Evolutionary conservation across 148 eudicot genomes (phyloP).

Genomic region (Linanthus parryae): DNA sequence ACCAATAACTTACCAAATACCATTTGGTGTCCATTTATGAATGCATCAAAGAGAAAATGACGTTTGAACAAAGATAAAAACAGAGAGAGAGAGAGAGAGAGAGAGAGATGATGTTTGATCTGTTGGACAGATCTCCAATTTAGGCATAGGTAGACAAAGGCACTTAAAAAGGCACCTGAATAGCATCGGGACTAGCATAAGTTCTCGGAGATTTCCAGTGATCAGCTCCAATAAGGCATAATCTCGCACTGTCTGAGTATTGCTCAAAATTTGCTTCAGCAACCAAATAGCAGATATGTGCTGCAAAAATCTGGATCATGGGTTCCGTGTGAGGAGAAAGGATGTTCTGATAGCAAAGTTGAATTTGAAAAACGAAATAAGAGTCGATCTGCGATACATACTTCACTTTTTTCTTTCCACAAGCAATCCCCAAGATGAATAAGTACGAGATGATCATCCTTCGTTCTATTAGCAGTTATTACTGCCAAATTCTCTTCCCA

Average conservation of each 20-base stretch:
- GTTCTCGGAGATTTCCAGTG: constrained; percentile 81
- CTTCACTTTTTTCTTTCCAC: constrained; percentile 77
- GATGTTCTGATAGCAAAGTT: neutral
- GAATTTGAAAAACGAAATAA: neutral
- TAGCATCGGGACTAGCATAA: constrained; percentile 78
- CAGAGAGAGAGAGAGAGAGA: too few species aligned
- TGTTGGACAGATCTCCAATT: too few species aligned
- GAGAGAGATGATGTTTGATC: too few species aligned
- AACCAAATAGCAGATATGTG: constrained; percentile 86
- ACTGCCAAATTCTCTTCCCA: constrained; percentile 91
- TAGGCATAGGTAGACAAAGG: neutral
- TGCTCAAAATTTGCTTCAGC: constrained; percentile 78
- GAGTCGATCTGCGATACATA: constrained; percentile 24
- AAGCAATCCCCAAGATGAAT: constrained; percentile 88
- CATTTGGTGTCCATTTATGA: too few species aligned
- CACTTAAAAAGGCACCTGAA: constrained; percentile 63
- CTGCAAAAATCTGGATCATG: constrained; percentile 55
- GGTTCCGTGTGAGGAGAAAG: constrained; percentile 21
- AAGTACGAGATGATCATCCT: constrained; percentile 86
- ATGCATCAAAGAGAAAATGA: too few species aligned
- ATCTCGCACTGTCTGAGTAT: constrained; percentile 77
- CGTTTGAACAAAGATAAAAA: too few species aligned
- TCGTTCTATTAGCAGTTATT: constrained; percentile 76
- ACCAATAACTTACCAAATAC: too few species aligned
- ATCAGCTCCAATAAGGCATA: constrained; percentile 91